phyloP scores from a whole-genome alignment of 1,284 basidiomycete species.

The Amylostereum areolatum region DNA sequence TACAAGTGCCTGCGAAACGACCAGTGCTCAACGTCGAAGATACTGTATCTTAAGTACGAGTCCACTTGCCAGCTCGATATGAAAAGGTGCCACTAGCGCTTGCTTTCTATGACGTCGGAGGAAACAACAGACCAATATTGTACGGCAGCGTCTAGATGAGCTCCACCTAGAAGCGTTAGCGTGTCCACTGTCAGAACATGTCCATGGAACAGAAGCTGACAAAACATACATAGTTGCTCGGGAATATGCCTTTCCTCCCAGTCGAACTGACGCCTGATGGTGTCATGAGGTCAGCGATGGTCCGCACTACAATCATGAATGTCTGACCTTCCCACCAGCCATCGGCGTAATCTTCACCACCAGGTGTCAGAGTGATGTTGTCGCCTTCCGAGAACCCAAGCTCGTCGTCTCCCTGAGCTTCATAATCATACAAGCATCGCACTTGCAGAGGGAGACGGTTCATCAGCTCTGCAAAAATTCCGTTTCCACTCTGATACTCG shows the following conservation, averaged over 20 bases:
- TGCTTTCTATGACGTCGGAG: too few species aligned
- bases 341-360: slow-evolving; percentile 61
- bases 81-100: too few species aligned
- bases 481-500: slow-evolving; percentile 2
- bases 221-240: slow-evolving; percentile 73
- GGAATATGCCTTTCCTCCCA: slow-evolving; percentile 73
- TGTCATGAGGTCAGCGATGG: slow-evolving; percentile 3
- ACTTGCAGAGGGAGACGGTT: slow-evolving; percentile 34
- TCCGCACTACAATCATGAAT: too few species aligned
- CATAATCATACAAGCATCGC: slow-evolving; percentile 65
- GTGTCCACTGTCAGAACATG: slow-evolving; percentile 3
- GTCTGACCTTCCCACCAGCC: slow-evolving; percentile 79
- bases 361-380: slow-evolving; percentile 55
- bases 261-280: slow-evolving; percentile 49
- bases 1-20: too few species aligned
- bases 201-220: slow-evolving; percentile 7
- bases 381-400: slow-evolving; percentile 59
- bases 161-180: slow-evolving; percentile 12
- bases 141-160: slow-evolving; percentile 9
- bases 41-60: too few species aligned
- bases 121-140: neutral
- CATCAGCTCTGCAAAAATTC: slow-evolving; percentile 2
- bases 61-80: too few species aligned
- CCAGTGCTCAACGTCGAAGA: too few species aligned
- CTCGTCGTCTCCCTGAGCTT: slow-evolving; percentile 64